Evolutionary conservation across 768 basidiomycete species (phyloP).

Genomic region (Amanita polypyramis): DNA sequence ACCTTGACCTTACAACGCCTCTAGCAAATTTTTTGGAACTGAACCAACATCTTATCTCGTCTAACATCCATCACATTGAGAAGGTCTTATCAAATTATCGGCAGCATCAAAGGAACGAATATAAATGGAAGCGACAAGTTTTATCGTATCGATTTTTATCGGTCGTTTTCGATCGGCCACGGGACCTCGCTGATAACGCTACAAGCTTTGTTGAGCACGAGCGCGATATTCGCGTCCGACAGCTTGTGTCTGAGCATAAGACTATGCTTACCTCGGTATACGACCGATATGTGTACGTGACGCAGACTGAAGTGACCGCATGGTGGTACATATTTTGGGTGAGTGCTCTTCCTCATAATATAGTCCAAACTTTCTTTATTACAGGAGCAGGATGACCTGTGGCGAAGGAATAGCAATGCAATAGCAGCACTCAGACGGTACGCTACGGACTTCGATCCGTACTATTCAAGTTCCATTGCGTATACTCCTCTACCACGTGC

Average conservation of each 20-base stretch:
- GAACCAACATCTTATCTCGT: conserved; percentile 41
- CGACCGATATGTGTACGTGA: conserved; percentile 41
- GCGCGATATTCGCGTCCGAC: conserved; percentile 42
- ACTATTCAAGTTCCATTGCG: conserved; percentile 63
- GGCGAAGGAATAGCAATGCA: conserved; percentile 58
- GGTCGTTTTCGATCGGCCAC: conserved; percentile 48
- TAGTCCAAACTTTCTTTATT: background rate
- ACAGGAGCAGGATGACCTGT: conserved; percentile 57
- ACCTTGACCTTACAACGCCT: conserved; percentile 49
- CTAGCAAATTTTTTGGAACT: conserved; percentile 55
- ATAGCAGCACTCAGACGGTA: conserved; percentile 38
- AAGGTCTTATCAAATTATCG: conserved; percentile 41
- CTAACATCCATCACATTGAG: conserved; percentile 33
- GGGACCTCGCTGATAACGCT: conserved; percentile 31
- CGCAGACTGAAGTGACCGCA: conserved; percentile 35
- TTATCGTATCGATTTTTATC: conserved; percentile 57
- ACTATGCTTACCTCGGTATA: conserved; percentile 38
- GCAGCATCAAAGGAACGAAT: conserved; percentile 34
- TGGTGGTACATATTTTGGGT: conserved; percentile 86
- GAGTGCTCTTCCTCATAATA: conserved; percentile 11
- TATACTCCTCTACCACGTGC: conserved; percentile 59
- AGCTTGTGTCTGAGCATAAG: conserved; percentile 35
- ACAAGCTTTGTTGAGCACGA: conserved; percentile 38
- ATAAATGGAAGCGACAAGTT: conserved; percentile 37
- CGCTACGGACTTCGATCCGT: conserved; percentile 57